Evolutionary conservation across 1,139 yeast genomes (phyloP).

Genomic region (Arxiozyma telluris): DNA sequence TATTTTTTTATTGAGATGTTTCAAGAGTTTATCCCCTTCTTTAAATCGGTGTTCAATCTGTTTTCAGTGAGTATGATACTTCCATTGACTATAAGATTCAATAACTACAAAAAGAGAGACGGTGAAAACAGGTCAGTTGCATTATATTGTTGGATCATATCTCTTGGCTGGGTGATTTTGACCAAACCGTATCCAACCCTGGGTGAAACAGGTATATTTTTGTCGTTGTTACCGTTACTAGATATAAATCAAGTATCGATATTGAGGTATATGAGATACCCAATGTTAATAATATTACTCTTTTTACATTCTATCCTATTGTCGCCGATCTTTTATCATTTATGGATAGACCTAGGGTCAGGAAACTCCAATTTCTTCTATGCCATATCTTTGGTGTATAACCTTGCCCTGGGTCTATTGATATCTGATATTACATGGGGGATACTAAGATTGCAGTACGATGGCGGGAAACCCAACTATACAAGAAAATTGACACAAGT

Average conservation of each 20-base stretch:
- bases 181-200: constrained; percentile 82
- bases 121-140: constrained; percentile 31
- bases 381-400: constrained; percentile 81
- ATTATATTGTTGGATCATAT: constrained; percentile 55
- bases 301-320: constrained; percentile 46
- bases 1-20: constrained; percentile 93
- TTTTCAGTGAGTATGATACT: constrained; percentile 58
- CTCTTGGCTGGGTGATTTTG: constrained; percentile 58
- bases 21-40: constrained; percentile 78
- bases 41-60: constrained; percentile 73
- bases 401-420: constrained; percentile 59
- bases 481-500: constrained; percentile 31
- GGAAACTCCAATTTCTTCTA: constrained; percentile 95
- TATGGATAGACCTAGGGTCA: constrained; percentile 91
- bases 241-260: constrained; percentile 26
- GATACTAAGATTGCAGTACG: constrained; percentile 61
- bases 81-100: constrained; percentile 68
- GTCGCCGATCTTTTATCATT: constrained; percentile 83
- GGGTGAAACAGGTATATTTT: constrained; percentile 70
- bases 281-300: constrained; percentile 37
- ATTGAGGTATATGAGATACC: constrained; percentile 38
- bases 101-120: constrained; percentile 32
- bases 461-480: constrained; percentile 30
- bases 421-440: constrained; percentile 81
- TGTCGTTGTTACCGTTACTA: constrained; percentile 53